A percentile compares a stretch with the other conserved stretches of the same genome.
These are phyloP conservation scores for Dovyalis caffra DNA, from an alignment of 345 rosid species.

Conservation along the genomic window DNA sequence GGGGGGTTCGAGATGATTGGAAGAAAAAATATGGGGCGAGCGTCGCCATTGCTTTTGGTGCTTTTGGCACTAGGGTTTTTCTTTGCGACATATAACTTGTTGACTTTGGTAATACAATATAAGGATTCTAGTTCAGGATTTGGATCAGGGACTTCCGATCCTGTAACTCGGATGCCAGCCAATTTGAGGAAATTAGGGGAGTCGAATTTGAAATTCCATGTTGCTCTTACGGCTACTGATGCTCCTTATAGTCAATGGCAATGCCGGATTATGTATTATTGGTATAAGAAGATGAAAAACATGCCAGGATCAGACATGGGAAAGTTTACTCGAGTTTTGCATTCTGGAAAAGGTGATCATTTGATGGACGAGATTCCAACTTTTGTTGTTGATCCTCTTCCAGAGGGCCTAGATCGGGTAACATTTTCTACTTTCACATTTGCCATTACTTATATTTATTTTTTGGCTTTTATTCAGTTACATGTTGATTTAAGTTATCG, in stretches of 20 bases:
- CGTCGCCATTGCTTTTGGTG: constrained; percentile 58
- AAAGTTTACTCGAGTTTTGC: constrained; percentile 86
- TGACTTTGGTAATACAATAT: constrained; percentile 42
- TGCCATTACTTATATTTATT: constrained; percentile 6
- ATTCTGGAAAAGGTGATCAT: constrained; percentile 80
- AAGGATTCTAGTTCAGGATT: constrained; percentile 27
- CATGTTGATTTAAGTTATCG: neutral
- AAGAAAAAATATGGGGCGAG: constrained; percentile 50
- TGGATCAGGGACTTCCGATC: constrained; percentile 49
- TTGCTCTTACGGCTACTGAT: constrained; percentile 90
- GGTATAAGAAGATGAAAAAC: constrained; percentile 80
- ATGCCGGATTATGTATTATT: constrained; percentile 92
- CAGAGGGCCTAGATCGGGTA: constrained; percentile 84
- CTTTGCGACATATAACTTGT: constrained; percentile 75
- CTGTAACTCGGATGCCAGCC: constrained; percentile 66
- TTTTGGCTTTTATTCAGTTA: neutral
- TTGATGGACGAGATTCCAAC: constrained; percentile 96
- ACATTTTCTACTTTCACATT: constrained; percentile 14
- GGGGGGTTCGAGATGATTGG: constrained; percentile 31
- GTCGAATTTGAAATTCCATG: constrained; percentile 53
- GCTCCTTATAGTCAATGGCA: constrained; percentile 93
- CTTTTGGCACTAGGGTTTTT: constrained; percentile 63
- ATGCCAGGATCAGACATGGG: constrained; percentile 93
- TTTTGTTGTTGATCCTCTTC: constrained; percentile 87
- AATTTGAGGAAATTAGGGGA: constrained; percentile 38